phyloP scores from a whole-genome alignment of 31 red algal species.

The Porphyra umbilicalis region DNA sequence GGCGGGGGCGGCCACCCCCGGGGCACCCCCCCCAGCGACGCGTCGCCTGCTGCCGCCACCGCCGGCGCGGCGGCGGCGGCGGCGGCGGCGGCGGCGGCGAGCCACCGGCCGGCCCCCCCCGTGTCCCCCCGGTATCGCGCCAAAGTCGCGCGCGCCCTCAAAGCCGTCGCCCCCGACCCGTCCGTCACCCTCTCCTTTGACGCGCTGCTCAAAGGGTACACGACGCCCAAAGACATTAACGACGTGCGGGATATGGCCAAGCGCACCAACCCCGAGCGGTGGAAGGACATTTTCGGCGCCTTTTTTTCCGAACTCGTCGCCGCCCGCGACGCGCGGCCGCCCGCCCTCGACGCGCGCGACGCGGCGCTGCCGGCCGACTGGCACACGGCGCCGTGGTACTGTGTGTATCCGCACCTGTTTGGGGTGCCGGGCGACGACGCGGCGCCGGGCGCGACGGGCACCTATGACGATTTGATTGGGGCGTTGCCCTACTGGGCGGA shows the following conservation, averaged over 20 bases:
- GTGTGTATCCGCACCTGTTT: conserved; percentile 59
- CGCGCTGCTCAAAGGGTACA: conserved; percentile 50
- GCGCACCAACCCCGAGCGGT: conserved; percentile 7
- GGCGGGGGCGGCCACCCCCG: background rate
- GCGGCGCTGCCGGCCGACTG: conserved; percentile 22
- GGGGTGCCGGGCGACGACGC: conserved; percentile 13
- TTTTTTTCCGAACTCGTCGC: conserved; percentile 14
- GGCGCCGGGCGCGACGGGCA: background rate
- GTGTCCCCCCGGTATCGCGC: conserved; percentile 3
- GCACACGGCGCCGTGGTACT: conserved; percentile 77
- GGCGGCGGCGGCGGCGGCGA: too few relatives aligned
- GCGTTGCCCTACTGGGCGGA: conserved; percentile 52
- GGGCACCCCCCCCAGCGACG: background rate
- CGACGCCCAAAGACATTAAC: conserved; percentile 37
- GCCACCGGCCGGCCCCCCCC: background rate
- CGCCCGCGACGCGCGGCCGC: conserved; percentile 1
- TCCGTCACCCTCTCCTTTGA: conserved; percentile 34
- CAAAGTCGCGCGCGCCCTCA: conserved; percentile 2
- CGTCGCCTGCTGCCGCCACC: background rate
- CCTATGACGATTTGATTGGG: conserved; percentile 43
- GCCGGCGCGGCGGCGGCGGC: background rate
- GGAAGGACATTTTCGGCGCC: background rate
- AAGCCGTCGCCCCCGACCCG: conserved; percentile 3
- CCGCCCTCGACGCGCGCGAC: conserved; percentile 3
- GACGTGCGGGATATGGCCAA: conserved; percentile 41